phyloP scores from a whole-genome alignment of 2,329 filamentous ascomycete genomes.

The Spiromastix sp. region DNA sequence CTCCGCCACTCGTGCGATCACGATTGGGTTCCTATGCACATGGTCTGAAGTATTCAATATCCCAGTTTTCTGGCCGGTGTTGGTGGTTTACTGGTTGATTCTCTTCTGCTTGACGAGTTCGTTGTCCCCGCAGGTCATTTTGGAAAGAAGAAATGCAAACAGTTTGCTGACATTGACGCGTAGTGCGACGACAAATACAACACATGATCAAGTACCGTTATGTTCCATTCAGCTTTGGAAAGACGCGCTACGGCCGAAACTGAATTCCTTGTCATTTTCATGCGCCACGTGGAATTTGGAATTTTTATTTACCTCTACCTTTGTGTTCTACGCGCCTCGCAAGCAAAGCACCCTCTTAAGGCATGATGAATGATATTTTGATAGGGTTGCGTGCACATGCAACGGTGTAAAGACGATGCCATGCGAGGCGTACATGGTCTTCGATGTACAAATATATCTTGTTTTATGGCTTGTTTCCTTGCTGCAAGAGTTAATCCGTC shows the following conservation, averaged over 20 bases:
- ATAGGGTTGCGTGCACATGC: too few species aligned
- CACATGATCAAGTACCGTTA: constrained; percentile 99
- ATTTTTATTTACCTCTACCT: not conserved
- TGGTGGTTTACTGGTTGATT: constrained; percentile 98
- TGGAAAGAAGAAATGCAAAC: not conserved
- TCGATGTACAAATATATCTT: too few species aligned
- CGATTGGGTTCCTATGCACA: constrained; percentile 74
- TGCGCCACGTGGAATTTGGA: too few species aligned
- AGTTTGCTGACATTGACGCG: constrained; percentile 4
- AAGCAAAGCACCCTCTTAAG: not conserved
- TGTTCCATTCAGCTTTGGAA: constrained; percentile 85
- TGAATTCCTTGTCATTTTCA: too few species aligned
- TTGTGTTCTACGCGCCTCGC: too few species aligned
- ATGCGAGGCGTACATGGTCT: too few species aligned
- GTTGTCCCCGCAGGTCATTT: constrained; percentile 29
- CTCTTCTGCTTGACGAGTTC: constrained; percentile 89
- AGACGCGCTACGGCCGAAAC: constrained; percentile 57
- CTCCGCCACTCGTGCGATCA: constrained; percentile 77
- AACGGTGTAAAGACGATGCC: too few species aligned
- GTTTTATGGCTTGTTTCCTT: too few species aligned
- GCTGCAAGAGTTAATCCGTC: too few species aligned
- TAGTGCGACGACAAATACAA: constrained; percentile 98
- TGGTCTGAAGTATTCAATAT: constrained; percentile 95
- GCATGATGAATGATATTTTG: too few species aligned
- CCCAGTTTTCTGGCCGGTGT: constrained; percentile 96